These are phyloP conservation scores for Cicer chorassanicum DNA, from an alignment of 306 rosid species.

Conservation along the genomic window DNA sequence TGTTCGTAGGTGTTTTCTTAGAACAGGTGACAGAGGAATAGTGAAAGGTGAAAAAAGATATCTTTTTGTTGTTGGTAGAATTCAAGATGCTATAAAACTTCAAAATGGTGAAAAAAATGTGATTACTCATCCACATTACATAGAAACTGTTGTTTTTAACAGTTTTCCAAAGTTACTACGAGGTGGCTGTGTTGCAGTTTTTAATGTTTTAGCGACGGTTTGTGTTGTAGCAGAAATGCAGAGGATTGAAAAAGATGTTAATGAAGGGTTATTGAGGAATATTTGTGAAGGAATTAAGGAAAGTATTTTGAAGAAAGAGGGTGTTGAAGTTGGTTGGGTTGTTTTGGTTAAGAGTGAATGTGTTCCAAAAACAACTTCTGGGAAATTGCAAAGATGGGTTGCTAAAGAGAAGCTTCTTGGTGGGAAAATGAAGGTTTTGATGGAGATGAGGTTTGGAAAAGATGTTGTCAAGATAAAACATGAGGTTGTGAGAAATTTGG, in stretches of 20 bases:
- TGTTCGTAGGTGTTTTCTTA: conserved; percentile 52
- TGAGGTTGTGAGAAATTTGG: neutral
- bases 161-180: conserved; percentile 54
- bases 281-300: conserved; percentile 57
- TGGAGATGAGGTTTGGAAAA: conserved; percentile 57
- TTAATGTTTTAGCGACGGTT: conserved; percentile 38
- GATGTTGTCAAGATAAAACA: neutral
- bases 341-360: conserved; percentile 63
- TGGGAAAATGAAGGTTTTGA: conserved; percentile 59
- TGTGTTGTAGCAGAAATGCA: conserved; percentile 73
- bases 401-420: conserved; percentile 59
- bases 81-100: conserved; percentile 57
- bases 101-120: conserved; percentile 40
- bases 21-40: conserved; percentile 78
- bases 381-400: conserved; percentile 68
- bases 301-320: conserved; percentile 52
- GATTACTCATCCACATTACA: conserved; percentile 64
- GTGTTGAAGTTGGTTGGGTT: conserved; percentile 62
- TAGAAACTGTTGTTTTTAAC: conserved; percentile 61
- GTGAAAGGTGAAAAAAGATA: conserved; percentile 63
- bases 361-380: conserved; percentile 83
- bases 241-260: conserved; percentile 40
- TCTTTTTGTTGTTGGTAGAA: conserved; percentile 73
- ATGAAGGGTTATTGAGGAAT: conserved; percentile 41
- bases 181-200: conserved; percentile 73